A percentile compares a stretch with the other conserved stretches of the same genome.
These are phyloP conservation scores for Thymus mandschuricus DNA, from an alignment of 257 asterid species.

Conservation along the genomic window DNA sequence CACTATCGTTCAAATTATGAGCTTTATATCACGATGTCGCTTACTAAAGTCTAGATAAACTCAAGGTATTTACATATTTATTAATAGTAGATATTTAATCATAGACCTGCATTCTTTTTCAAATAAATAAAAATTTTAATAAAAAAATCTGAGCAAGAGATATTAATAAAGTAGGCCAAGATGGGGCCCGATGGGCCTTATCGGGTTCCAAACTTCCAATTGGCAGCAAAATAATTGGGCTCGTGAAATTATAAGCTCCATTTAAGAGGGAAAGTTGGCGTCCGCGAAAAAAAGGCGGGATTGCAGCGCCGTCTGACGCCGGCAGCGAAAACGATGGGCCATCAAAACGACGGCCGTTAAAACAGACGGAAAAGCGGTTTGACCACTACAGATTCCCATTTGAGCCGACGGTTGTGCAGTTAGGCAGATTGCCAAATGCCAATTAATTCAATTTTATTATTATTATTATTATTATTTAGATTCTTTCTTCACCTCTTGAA, in stretches of 20 bases:
- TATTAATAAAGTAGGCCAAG: background rate
- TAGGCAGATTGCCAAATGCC: background rate
- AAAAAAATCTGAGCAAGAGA: no score
- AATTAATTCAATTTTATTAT: background rate
- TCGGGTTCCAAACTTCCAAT: slow-evolving; percentile 15
- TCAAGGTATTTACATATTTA: background rate
- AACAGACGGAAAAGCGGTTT: slow-evolving; percentile 42
- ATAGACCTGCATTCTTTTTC: no score
- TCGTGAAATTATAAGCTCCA: slow-evolving; percentile 20
- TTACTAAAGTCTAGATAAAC: background rate
- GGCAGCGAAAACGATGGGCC: slow-evolving; percentile 46
- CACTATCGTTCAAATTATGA: background rate
- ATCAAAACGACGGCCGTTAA: slow-evolving; percentile 38
- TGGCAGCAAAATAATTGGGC: slow-evolving; percentile 13
- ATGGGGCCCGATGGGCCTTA: background rate
- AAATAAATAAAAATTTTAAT: no score
- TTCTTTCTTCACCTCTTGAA: slow-evolving; percentile 39
- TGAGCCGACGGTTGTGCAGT: slow-evolving; percentile 36
- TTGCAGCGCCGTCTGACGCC: slow-evolving; percentile 47
- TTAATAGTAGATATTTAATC: no score
- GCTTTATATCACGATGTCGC: background rate
- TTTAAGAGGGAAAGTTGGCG: slow-evolving; percentile 28
- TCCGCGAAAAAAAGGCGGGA: slow-evolving; percentile 52
- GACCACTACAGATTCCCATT: slow-evolving; percentile 30
- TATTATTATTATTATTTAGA: slow-evolving; percentile 7